Conservation (phyloP, 192 early-diverging fungal genomes). For the Entomortierella chlamydospora region DNA sequence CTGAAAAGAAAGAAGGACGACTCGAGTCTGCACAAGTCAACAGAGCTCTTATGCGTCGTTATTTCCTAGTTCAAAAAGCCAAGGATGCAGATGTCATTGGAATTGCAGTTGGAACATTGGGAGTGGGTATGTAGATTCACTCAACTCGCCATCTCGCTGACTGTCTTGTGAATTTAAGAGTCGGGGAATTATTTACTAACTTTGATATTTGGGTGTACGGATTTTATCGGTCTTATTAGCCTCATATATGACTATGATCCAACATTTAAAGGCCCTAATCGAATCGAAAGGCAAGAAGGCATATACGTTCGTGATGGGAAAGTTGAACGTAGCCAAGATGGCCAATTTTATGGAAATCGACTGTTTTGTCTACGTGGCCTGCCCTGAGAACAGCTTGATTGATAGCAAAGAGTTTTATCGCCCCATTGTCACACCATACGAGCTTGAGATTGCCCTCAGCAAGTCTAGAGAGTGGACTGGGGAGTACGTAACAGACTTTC, state of each 20-base stretch:
- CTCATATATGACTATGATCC: slow-evolving; percentile 86
- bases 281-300: slow-evolving; percentile 79
- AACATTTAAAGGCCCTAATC: slow-evolving; percentile 82
- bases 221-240: slow-evolving; percentile 54
- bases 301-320: slow-evolving; percentile 92
- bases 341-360: slow-evolving; percentile 98
- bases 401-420: slow-evolving; percentile 91
- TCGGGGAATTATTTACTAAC: too few relatives aligned
- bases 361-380: slow-evolving; percentile 90
- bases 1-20: slow-evolving; percentile 62
- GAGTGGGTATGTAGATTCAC: slow-evolving; percentile 75
- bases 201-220: too few relatives aligned
- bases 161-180: too few relatives aligned
- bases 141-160: too few relatives aligned
- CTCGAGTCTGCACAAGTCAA: slow-evolving; percentile 70
- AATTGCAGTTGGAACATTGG: slow-evolving; percentile 95
- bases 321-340: slow-evolving; percentile 95
- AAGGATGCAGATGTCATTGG: slow-evolving; percentile 93
- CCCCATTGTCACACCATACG: slow-evolving; percentile 95
- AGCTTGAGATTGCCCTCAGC: slow-evolving; percentile 85
- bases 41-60: slow-evolving; percentile 68
- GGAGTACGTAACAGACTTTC: slow-evolving; percentile 78
- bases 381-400: slow-evolving; percentile 94
- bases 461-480: slow-evolving; percentile 77
- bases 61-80: slow-evolving; percentile 89